These are phyloP conservation scores for Diospyros kaki DNA, from an alignment of 148 eudicot genomes.

Conservation along the genomic window DNA sequence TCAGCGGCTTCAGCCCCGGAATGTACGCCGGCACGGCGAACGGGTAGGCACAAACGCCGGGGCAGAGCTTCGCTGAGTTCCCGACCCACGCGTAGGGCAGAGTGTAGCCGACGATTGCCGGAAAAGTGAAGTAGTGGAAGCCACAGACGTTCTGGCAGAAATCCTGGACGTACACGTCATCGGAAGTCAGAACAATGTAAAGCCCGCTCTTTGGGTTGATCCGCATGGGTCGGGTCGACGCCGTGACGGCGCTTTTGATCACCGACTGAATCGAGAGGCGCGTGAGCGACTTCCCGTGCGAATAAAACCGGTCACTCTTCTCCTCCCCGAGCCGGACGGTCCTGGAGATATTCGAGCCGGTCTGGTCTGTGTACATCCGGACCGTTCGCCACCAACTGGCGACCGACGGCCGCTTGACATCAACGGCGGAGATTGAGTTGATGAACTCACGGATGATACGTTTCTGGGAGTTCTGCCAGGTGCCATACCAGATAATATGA, in stretches of 20 bases:
- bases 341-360: slow-evolving; percentile 67
- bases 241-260: slow-evolving; percentile 62
- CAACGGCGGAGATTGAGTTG: slow-evolving; percentile 57
- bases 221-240: slow-evolving; percentile 62
- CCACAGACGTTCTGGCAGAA: slow-evolving; percentile 81
- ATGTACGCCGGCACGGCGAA: slow-evolving; percentile 67
- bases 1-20: slow-evolving; percentile 59
- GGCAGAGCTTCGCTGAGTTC: slow-evolving; percentile 66
- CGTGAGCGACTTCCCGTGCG: slow-evolving; percentile 69
- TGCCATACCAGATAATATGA: slow-evolving; percentile 83
- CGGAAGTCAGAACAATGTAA: slow-evolving; percentile 64
- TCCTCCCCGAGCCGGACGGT: slow-evolving; percentile 50
- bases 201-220: slow-evolving; percentile 62
- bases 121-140: slow-evolving; percentile 88
- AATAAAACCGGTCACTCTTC: slow-evolving; percentile 77
- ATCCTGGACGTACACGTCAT: slow-evolving; percentile 78
- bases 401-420: slow-evolving; percentile 51
- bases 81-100: slow-evolving; percentile 99
- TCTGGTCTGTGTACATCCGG: slow-evolving; percentile 80
- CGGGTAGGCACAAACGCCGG: slow-evolving; percentile 83
- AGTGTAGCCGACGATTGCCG: slow-evolving; percentile 81
- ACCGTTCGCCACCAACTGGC: slow-evolving; percentile 89
- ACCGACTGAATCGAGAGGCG: slow-evolving; percentile 73
- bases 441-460: slow-evolving; percentile 75
- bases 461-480: slow-evolving; percentile 59